These are phyloP conservation scores for Magnusiomyces fungicola DNA, from an alignment of 1,139 yeast genomes.

Conservation along the genomic window DNA sequence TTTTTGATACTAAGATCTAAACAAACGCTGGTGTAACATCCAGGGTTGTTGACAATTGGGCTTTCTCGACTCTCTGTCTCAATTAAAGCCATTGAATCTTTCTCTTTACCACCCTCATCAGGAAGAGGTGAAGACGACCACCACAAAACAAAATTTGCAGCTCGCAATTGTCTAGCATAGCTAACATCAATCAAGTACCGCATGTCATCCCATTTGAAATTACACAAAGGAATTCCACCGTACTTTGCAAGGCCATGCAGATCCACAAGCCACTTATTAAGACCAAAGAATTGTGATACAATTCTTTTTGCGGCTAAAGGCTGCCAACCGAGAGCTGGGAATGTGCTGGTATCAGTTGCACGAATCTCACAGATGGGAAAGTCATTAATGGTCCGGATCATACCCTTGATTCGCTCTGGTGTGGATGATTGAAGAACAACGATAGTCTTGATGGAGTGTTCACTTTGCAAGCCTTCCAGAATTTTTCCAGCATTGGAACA, in stretches of 20 bases:
- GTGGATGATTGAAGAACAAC: constrained; percentile 71
- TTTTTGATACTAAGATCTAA: constrained; percentile 76
- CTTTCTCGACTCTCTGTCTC: constrained; percentile 58
- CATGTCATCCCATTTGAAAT: constrained; percentile 66
- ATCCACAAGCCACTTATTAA: constrained; percentile 69
- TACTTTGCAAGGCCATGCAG: constrained; percentile 60
- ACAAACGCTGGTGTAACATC: constrained; percentile 70
- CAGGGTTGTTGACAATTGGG: constrained; percentile 72
- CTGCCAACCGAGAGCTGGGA: constrained; percentile 87
- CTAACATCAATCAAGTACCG: constrained; percentile 77
- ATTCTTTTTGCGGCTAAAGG: constrained; percentile 57
- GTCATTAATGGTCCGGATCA: constrained; percentile 34
- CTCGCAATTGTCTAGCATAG: constrained; percentile 69
- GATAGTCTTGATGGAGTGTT: constrained; percentile 59
- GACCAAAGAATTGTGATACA: constrained; percentile 61
- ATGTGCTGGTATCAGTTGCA: constrained; percentile 48
- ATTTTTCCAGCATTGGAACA: constrained; percentile 33
- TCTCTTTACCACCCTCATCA: constrained; percentile 80
- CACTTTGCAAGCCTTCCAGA: constrained; percentile 54
- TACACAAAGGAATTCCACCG: constrained; percentile 80
- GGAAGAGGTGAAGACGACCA: constrained; percentile 83
- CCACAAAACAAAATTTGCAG: constrained; percentile 74
- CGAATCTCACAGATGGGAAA: constrained; percentile 53
- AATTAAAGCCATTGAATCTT: constrained; percentile 39
- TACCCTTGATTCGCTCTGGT: constrained; percentile 31